Conservation (phyloP, 2,329 filamentous ascomycete species). For the Sclerotinia spermophila region DNA sequence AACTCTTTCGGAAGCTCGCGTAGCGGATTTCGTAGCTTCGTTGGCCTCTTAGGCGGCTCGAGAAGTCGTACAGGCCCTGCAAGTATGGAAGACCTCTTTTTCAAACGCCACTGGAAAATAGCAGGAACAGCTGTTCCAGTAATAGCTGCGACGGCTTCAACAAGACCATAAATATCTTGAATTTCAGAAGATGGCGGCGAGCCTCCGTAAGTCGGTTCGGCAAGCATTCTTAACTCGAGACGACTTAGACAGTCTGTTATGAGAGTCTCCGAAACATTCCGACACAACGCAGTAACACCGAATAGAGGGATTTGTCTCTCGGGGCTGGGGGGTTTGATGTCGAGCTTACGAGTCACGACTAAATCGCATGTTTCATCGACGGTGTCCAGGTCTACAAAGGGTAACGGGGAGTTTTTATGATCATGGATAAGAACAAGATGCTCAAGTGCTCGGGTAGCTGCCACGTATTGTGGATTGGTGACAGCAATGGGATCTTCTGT, state of each 20-base stretch:
- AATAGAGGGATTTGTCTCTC: not conserved
- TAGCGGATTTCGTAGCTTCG: not conserved
- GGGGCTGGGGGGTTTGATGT: not conserved
- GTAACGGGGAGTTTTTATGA: not conserved
- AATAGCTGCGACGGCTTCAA: constrained; percentile 7
- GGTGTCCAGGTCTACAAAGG: constrained; percentile 1
- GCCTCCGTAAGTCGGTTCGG: constrained; percentile 1
- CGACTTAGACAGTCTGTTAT: constrained; percentile 13
- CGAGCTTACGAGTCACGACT: not conserved
- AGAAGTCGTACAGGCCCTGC: not conserved
- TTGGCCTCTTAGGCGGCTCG: not conserved
- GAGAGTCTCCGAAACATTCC: constrained; percentile 12
- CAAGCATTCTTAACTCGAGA: constrained; percentile 1
- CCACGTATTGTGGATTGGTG: constrained; percentile 16
- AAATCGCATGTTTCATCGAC: constrained; percentile 8
- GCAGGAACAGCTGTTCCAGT: constrained; percentile 12
- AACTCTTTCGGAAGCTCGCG: not conserved
- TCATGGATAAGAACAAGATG: constrained; percentile 11
- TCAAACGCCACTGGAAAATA: not conserved
- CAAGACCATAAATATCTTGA: not conserved
- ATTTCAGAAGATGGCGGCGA: constrained; percentile 1
- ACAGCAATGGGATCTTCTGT: constrained; percentile 8
- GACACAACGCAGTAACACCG: not conserved
- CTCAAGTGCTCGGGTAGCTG: constrained; percentile 13
- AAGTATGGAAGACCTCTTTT: not conserved